These are phyloP conservation scores for Meyerozyma sp. DNA, from an alignment of 1,139 yeast species.

Conservation along the genomic window DNA sequence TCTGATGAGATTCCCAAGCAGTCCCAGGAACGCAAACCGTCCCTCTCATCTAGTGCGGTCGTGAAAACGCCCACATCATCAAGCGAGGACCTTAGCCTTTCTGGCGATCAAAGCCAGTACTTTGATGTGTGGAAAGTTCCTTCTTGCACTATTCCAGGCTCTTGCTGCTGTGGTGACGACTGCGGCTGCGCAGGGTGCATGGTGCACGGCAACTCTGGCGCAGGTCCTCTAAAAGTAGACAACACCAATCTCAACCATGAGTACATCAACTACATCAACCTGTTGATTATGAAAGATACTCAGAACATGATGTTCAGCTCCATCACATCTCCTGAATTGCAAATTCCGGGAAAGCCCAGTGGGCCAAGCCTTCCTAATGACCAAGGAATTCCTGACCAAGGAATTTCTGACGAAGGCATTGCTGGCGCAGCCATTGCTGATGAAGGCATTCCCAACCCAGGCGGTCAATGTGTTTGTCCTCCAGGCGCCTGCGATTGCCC, in stretches of 20 bases:
- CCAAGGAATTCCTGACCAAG: too few relatives aligned
- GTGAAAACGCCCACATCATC: background rate
- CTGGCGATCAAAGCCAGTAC: constrained; percentile 3
- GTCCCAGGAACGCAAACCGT: background rate
- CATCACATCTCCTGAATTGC: background rate
- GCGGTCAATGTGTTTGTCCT: constrained; percentile 34
- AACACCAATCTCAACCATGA: constrained; percentile 6
- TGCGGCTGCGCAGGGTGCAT: constrained; percentile 47
- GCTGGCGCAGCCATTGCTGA: too few relatives aligned
- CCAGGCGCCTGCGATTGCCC: constrained; percentile 44
- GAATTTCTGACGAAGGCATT: too few relatives aligned
- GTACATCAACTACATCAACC: constrained; percentile 6
- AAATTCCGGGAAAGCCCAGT: background rate
- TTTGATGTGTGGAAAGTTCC: constrained; percentile 26
- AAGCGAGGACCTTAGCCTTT: background rate
- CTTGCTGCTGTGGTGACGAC: constrained; percentile 43
- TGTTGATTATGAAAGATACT: background rate
- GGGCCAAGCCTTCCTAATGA: too few relatives aligned
- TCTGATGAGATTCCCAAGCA: background rate
- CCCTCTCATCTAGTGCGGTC: too few relatives aligned
- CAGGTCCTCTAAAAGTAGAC: background rate
- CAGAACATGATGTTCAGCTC: background rate
- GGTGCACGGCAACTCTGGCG: constrained; percentile 32
- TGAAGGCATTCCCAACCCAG: constrained; percentile 8
- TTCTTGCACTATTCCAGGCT: constrained; percentile 45